These are phyloP conservation scores for Sphagnum tenellum DNA, from an alignment of 225 moss, liverwort and hornwort genomes.

Conservation along the genomic window DNA sequence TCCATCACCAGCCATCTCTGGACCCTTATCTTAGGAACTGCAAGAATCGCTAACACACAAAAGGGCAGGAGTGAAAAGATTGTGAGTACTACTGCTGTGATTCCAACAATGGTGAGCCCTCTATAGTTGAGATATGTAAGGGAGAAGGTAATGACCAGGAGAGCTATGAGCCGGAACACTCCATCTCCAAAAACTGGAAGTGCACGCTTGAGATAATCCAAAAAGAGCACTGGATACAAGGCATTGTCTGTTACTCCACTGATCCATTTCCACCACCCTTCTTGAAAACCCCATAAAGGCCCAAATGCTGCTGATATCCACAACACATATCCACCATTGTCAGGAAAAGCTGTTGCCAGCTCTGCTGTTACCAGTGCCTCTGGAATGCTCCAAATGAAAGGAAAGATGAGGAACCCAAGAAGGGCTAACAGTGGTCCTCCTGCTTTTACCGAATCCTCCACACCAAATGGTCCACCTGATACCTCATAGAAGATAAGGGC, in stretches of 20 bases:
- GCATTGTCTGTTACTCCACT: constrained; percentile 53
- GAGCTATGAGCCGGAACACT: constrained; percentile 15
- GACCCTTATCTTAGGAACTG: constrained; percentile 19
- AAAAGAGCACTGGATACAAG: constrained; percentile 44
- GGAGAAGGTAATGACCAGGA: constrained; percentile 21
- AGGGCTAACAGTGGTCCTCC: constrained; percentile 76
- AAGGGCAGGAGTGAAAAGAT: constrained; percentile 37
- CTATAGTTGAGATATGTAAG: constrained; percentile 48
- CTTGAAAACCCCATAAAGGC: constrained; percentile 47
- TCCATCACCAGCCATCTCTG: constrained; percentile 39
- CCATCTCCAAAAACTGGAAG: constrained; percentile 32
- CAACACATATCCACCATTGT: constrained; percentile 84
- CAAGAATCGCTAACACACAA: constrained; percentile 19
- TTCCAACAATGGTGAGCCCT: constrained; percentile 48
- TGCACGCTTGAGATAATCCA: constrained; percentile 41
- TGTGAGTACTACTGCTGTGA: constrained; percentile 30
- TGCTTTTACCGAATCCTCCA: constrained; percentile 74
- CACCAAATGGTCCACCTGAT: constrained; percentile 82
- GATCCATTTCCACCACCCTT: constrained; percentile 56
- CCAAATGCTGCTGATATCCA: constrained; percentile 90
- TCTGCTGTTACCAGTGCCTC: constrained; percentile 88
- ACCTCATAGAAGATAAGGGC: constrained; percentile 87
- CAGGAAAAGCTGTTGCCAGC: constrained; percentile 79
- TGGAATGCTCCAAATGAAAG: constrained; percentile 79
- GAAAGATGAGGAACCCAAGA: constrained; percentile 69